Evolutionary conservation across 306 rosid genomes (phyloP).

Genomic region (Potentilla sterilis): DNA sequence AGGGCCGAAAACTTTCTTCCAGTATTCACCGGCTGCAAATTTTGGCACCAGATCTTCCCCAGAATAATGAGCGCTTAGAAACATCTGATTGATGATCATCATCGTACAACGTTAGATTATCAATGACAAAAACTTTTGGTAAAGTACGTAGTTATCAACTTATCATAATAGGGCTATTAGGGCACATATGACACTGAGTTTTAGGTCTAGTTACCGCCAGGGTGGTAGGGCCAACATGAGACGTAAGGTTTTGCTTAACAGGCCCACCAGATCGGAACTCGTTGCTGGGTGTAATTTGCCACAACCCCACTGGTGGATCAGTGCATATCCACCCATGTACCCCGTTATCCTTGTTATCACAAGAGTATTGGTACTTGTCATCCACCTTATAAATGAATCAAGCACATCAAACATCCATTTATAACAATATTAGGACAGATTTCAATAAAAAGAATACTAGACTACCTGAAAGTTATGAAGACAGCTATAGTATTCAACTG

Average conservation of each 20-base stretch:
- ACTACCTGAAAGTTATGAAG: neutral
- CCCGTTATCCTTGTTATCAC: conserved; percentile 34
- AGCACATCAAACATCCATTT: neutral
- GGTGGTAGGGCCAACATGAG: conserved; percentile 41
- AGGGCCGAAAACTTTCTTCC: conserved; percentile 57
- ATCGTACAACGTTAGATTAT: neutral
- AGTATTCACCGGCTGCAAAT: conserved; percentile 35
- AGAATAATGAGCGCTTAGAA: conserved; percentile 50
- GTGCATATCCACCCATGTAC: conserved; percentile 49
- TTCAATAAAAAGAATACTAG: neutral
- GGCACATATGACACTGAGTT: neutral
- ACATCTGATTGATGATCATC: conserved; percentile 26
- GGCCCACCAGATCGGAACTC: conserved; percentile 45
- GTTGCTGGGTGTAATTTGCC: conserved; percentile 31
- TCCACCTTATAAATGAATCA: conserved; percentile 32
- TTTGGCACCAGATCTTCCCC: conserved; percentile 48
- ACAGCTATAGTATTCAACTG: neutral
- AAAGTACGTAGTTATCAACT: neutral
- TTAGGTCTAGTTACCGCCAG: conserved; percentile 15
- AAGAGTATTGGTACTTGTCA: conserved; percentile 47
- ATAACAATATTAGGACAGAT: neutral
- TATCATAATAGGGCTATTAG: neutral
- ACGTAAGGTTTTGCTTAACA: conserved; percentile 35
- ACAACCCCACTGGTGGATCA: conserved; percentile 36
- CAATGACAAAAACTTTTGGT: neutral